Conservation (phyloP, 306 rosid genomes). For the Sechiopsis laciniata region DNA sequence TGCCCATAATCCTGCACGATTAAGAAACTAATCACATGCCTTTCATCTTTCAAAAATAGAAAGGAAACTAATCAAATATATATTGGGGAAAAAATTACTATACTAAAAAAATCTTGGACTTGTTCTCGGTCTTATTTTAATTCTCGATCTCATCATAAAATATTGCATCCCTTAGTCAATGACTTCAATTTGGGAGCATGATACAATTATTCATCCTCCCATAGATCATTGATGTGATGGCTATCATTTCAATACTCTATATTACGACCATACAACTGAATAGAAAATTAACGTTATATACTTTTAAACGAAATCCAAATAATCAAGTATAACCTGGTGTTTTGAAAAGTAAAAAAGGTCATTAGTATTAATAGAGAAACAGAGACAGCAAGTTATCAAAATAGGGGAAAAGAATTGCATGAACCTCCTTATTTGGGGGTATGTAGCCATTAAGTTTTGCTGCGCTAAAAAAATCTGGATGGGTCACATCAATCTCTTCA, state of each 20-base stretch:
- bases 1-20: slow-evolving; percentile 81
- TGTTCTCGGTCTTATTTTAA: background rate
- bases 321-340: background rate
- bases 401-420: background rate
- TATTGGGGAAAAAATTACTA: background rate
- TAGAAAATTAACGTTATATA: background rate
- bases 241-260: slow-evolving; percentile 4
- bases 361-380: background rate
- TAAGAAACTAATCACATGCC: slow-evolving; percentile 16
- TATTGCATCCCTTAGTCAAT: background rate
- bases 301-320: background rate
- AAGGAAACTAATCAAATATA: background rate
- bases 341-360: background rate
- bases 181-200: slow-evolving; percentile 4
- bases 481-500: slow-evolving; percentile 96
- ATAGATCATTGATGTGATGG: background rate
- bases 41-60: too few species aligned
- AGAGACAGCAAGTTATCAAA: background rate
- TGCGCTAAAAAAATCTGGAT: slow-evolving; percentile 83
- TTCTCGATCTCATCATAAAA: background rate
- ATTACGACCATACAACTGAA: background rate
- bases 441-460: slow-evolving; percentile 75
- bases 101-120: background rate
- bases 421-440: slow-evolving; percentile 89
- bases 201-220: background rate